Percentiles rank a stretch among this genome's conserved stretches.
These are phyloP conservation scores for Lactuca sativa DNA, from an alignment of 129 eudicot genomes.

Conservation along the genomic window DNA sequence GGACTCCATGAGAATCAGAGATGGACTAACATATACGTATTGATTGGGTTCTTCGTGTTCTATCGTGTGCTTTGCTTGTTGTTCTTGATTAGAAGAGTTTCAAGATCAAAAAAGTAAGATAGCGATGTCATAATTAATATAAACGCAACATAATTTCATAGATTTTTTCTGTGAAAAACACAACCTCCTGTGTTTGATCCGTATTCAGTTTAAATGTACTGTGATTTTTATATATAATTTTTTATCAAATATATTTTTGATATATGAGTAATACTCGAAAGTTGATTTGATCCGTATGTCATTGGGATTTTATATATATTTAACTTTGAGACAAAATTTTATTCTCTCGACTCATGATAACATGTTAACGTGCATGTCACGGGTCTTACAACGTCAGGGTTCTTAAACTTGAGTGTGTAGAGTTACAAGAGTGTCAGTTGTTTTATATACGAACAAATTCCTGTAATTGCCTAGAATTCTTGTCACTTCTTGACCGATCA, in stretches of 20 bases:
- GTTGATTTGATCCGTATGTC: background rate
- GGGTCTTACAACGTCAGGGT: background rate
- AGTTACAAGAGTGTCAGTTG: conserved; percentile 12
- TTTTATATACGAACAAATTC: too few species aligned
- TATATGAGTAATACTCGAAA: background rate
- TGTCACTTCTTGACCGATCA: too few species aligned
- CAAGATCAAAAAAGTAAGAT: conserved; percentile 70
- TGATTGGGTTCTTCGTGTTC: conserved; percentile 76
- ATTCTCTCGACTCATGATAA: background rate
- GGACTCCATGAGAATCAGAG: conserved; percentile 82
- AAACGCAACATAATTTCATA: background rate
- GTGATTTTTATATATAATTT: background rate
- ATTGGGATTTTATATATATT: background rate
- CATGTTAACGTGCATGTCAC: conserved; percentile 29
- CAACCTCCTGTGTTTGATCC: background rate
- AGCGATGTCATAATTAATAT: background rate
- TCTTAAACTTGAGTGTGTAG: conserved; percentile 2
- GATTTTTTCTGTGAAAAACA: background rate
- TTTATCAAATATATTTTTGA: too few species aligned
- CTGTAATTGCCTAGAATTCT: too few species aligned
- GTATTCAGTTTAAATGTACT: background rate
- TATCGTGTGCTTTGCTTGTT: conserved; percentile 78
- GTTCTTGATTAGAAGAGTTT: conserved; percentile 84
- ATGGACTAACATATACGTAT: conserved; percentile 72
- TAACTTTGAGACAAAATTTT: background rate